phyloP scores from a whole-genome alignment of 352 stramenopile genomes.

The Blastocystis sp. region DNA sequence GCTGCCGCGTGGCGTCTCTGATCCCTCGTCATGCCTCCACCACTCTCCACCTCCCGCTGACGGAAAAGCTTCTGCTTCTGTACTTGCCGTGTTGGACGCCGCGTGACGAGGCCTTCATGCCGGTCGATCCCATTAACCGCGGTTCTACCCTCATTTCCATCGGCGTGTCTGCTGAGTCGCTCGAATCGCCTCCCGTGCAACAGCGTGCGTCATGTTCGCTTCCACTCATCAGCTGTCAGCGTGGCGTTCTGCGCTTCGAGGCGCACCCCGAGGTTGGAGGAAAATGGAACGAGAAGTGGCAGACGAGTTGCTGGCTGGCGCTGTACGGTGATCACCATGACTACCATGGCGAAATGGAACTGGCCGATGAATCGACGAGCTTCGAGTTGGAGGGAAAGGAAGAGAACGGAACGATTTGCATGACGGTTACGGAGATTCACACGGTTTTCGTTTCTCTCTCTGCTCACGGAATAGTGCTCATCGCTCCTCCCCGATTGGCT shows the following conservation, averaged over 20 bases:
- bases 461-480: neutral
- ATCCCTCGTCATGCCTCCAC: neutral
- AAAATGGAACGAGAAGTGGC: conserved; percentile 7
- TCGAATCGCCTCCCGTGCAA: neutral
- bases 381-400: conserved; percentile 28
- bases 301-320: neutral
- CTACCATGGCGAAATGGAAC: neutral
- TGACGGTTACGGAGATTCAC: neutral
- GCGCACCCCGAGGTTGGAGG: neutral
- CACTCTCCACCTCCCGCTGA: neutral
- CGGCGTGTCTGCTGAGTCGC: neutral
- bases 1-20: neutral
- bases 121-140: neutral
- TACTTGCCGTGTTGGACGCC: conserved; percentile 4
- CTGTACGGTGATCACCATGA: neutral
- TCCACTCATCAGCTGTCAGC: neutral
- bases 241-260: conserved; percentile 3
- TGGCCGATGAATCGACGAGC: conserved; percentile 12
- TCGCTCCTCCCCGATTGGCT: neutral
- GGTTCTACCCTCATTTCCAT: neutral
- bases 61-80: neutral
- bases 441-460: neutral
- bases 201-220: neutral
- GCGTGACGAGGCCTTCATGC: neutral
- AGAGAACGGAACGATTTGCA: neutral